Evolutionary conservation across 164 flowering plant species (phyloP), one percentile per base, ranked within the genome.

Genomic region (Dillenia suffruticosa): DNA sequence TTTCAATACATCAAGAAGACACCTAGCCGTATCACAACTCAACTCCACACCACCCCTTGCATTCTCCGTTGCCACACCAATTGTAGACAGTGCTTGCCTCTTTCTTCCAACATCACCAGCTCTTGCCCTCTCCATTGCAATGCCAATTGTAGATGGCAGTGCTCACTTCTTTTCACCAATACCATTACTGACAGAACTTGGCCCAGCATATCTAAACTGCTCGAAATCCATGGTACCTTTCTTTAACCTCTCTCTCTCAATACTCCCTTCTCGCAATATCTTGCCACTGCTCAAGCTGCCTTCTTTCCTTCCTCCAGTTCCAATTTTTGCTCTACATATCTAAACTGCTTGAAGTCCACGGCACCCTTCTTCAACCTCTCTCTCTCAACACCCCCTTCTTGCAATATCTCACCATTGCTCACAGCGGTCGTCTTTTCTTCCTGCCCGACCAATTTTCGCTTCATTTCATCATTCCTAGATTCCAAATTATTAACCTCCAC

Each of bases 301-400:
- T 32, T 32, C 7, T 32, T 32, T 32, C 40, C 40, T 32, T 32
- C 40, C 40, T 32, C 6, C 40, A 32, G 7, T 32, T 32, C 40
- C 40, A 32, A 32, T 5, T 32, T 32, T 32, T 0, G 45, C 59
- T 45, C 43, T 11, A 48, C 51, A 40, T 65, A 15, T 44, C 50
- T 68, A 16, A 58, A 62, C 49, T 61, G 63, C 49, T 67, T 72
- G 51, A 61, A 11, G 19, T 67, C 64, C 12, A 60, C 67, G 17
- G 26, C 2, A 15, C 19, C 54, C 49, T 53, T 63, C 10, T 40
- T 54, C 13, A 12, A 1, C 24, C 52, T 2, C 44, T 49, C 45
- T 46, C 22, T 46, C 55, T n/a, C 47, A 15, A 46, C 54, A 56
- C 1, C 13, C 5, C 26, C 13, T 19, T 19, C 10, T n/a, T 26